Evolutionary conservation across 169 alveolate genomes (phyloP), one percentile per base, ranked within the genome.

Genomic region (Perkinsus chesapeaki): DNA sequence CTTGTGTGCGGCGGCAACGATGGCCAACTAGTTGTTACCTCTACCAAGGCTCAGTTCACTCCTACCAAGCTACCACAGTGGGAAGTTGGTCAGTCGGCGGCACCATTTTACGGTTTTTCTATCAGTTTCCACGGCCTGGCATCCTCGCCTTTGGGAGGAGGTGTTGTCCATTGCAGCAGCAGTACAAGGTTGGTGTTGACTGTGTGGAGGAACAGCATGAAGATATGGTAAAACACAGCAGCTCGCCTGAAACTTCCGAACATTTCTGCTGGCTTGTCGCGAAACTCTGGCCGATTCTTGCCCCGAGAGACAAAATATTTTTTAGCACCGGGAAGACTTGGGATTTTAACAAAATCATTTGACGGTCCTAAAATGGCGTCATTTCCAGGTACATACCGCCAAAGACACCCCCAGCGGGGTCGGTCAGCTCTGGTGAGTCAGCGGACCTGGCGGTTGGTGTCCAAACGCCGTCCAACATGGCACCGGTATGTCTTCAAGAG

Each of bases 101-200:
- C 27, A 34, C 36, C 27, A 60, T 27, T 60, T 60, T 60, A 23
- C 82, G 31, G 82, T 60, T 60, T 60, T 60, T 23, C 82, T 60
- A 60, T 60, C 82, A 60, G 82, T 60, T 60, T 60, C 82, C 82
- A 60, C 82, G 82, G 82, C 82, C 82, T 60, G 27, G 82, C 82
- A 60, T 60, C 82, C 23, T 60, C 82, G 31, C 82, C 82, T 9
- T 7, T 34, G 12, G 82, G 82, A 20, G 82, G 82, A 27, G 82
- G 82, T 20, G 82, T 60, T 60, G 82, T 60, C 31, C 82, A 34
- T 60, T 60, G 82, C 82, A 60, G 82, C 82, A 60, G 82, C 82
- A 20, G 37, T 3, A 27, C 37, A 9, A 60, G 82, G 27, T 60
- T 60, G 82, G 82, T 60, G 82, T 34, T 60, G 37, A 60, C 82